These are phyloP conservation scores for Labyrinthula sp. DNA, from an alignment of 352 stramenopile genomes.

Conservation along the genomic window DNA sequence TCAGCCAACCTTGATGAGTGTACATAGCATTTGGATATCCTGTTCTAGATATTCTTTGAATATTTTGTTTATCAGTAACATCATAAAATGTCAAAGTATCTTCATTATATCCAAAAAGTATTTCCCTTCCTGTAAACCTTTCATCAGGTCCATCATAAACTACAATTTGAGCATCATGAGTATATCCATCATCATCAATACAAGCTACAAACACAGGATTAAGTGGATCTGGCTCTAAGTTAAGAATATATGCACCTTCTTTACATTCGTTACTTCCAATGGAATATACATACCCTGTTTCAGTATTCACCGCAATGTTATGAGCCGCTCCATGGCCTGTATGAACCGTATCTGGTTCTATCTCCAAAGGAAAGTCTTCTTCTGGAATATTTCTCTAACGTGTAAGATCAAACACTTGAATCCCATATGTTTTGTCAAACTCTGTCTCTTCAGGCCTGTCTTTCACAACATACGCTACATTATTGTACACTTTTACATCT, in stretches of 20 bases:
- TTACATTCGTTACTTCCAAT: conserved; percentile 12
- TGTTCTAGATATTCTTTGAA: conserved; percentile 1
- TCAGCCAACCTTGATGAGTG: conserved; percentile 35
- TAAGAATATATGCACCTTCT: conserved; percentile 30
- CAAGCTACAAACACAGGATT: conserved; percentile 16
- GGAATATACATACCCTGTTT: conserved; percentile 5
- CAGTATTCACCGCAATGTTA: conserved; percentile 33
- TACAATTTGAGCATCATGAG: conserved; percentile 33
- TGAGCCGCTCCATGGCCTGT: conserved; percentile 20
- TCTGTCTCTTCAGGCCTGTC: too few relatives aligned
- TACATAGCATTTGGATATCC: conserved; percentile 26
- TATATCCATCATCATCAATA: conserved; percentile 24
- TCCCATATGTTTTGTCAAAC: conserved; percentile 5
- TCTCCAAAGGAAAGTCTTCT: too few relatives aligned
- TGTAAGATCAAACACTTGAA: conserved; percentile 35
- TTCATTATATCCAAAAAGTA: conserved; percentile 31
- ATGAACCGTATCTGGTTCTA: background rate
- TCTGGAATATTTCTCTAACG: conserved; percentile 14
- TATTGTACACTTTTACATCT: conserved; percentile 30
- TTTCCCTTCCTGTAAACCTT: conserved; percentile 10
- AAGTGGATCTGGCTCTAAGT: conserved; percentile 16
- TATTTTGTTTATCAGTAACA: conserved; percentile 30
- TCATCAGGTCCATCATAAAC: conserved; percentile 31
- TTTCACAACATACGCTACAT: conserved; percentile 32
- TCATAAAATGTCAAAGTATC: conserved; percentile 31